Percentiles rank a stretch among this genome's conserved stretches.
phyloP scores from a whole-genome alignment of 257 asterid genomes.

The Nicotiana tomentosiformis region DNA sequence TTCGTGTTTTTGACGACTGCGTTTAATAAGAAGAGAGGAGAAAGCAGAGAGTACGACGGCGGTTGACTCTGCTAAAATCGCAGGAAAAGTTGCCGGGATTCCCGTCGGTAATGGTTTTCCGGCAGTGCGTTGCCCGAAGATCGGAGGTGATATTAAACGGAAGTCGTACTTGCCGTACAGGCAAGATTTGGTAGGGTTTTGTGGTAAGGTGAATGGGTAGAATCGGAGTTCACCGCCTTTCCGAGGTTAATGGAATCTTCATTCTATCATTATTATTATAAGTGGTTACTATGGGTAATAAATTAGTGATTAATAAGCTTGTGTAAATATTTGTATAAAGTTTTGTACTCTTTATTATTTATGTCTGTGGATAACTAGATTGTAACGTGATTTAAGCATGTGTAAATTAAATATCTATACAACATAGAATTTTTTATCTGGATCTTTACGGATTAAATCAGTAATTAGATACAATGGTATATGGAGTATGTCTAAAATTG shows the following conservation, averaged over 20 bases:
- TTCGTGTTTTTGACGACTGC: constrained; percentile 13
- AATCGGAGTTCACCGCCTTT: constrained; percentile 23
- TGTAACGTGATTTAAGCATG: too few species aligned
- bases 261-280: too few species aligned
- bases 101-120: neutral
- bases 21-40: neutral
- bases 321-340: neutral
- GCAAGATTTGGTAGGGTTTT: constrained; percentile 53
- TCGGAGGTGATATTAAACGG: constrained; percentile 14
- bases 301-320: neutral
- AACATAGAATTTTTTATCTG: too few species aligned
- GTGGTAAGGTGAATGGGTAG: constrained; percentile 41
- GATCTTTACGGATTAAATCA: too few species aligned
- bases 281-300: neutral
- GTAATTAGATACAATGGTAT: too few species aligned
- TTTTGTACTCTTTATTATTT: neutral
- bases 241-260: neutral
- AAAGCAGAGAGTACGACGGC: neutral
- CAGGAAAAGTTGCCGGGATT: neutral
- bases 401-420: too few species aligned
- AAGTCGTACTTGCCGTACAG: constrained; percentile 61
- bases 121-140: neutral
- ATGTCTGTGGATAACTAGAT: neutral
- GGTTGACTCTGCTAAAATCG: neutral
- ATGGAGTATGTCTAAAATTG: too few species aligned